phyloP scores from a whole-genome alignment of 352 stramenopile genomes.

The Globisporangium uncinulatum region DNA sequence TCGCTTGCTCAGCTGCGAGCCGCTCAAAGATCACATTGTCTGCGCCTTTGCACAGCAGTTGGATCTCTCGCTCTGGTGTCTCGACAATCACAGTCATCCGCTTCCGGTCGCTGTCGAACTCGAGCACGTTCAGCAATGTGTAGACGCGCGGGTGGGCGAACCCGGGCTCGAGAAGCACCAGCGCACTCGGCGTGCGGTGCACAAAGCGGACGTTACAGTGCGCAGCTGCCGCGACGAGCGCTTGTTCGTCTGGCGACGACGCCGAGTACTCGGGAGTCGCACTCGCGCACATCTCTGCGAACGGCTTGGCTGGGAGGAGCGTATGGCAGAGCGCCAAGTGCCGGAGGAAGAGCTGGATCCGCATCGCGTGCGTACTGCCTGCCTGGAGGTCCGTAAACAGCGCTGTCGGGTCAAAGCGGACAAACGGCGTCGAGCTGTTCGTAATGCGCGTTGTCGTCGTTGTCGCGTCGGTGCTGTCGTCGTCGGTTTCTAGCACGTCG shows the following conservation, averaged over 20 bases:
- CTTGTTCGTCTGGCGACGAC: constrained; percentile 78
- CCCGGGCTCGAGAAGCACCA: constrained; percentile 49
- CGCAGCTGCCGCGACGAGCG: constrained; percentile 62
- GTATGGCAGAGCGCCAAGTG: constrained; percentile 81
- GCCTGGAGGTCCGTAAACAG: constrained; percentile 51
- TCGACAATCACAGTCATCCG: constrained; percentile 96
- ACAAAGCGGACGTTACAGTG: constrained; percentile 80
- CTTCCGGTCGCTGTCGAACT: constrained; percentile 98
- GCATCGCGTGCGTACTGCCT: constrained; percentile 28
- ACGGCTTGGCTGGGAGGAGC: constrained; percentile 63
- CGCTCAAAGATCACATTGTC: constrained; percentile 81
- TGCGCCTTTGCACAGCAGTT: constrained; percentile 73
- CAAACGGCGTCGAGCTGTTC: constrained; percentile 23
- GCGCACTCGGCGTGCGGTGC: constrained; percentile 54
- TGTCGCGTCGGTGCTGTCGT: background rate
- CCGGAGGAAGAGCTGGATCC: constrained; percentile 57
- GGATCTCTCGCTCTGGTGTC: constrained; percentile 44
- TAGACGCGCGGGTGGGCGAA: constrained; percentile 48
- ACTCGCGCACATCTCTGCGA: constrained; percentile 74
- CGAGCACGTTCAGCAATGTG: constrained; percentile 91
- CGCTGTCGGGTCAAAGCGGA: constrained; percentile 68
- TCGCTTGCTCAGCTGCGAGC: constrained; percentile 18
- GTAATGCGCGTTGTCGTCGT: background rate
- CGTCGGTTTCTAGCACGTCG: constrained; percentile 34
- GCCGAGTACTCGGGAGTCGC: constrained; percentile 66